phyloP scores from a whole-genome alignment of 1,284 basidiomycete species.

The Ceratorhiza oryzae-sativae region DNA sequence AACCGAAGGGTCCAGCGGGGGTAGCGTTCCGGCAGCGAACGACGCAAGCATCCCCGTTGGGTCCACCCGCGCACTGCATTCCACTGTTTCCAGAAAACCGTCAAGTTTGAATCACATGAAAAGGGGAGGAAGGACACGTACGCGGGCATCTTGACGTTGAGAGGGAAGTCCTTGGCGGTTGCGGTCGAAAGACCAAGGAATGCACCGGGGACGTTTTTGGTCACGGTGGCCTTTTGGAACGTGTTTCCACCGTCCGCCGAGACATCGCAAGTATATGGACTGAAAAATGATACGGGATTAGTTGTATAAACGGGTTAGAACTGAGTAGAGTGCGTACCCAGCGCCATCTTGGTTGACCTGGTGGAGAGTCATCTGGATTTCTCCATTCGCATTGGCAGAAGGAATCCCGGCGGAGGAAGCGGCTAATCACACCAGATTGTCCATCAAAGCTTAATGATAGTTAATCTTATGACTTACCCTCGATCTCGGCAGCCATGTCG shows the following conservation, averaged over 20 bases:
- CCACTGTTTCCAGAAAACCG: slow-evolving; percentile 16
- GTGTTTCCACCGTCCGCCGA: slow-evolving; percentile 42
- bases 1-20: slow-evolving; percentile 34
- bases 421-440: neutral
- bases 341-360: slow-evolving; percentile 37
- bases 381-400: slow-evolving; percentile 10
- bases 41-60: slow-evolving; percentile 24
- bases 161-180: slow-evolving; percentile 45
- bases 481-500: slow-evolving; percentile 45
- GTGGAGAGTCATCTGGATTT: slow-evolving; percentile 36
- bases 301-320: neutral
- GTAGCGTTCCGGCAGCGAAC: slow-evolving; percentile 37
- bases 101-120: neutral
- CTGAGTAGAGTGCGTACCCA: slow-evolving; percentile 7
- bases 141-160: slow-evolving; percentile 45
- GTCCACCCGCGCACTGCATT: slow-evolving; percentile 32
- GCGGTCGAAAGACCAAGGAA: slow-evolving; percentile 43
- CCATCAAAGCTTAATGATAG: neutral
- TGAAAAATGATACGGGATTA: neutral
- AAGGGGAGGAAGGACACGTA: neutral
- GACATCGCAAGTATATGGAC: slow-evolving; percentile 23
- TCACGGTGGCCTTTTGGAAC: slow-evolving; percentile 44
- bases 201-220: slow-evolving; percentile 45
- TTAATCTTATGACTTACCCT: slow-evolving; percentile 37
- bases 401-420: slow-evolving; percentile 31